Base-by-base conservation (phyloP, 2,329 filamentous ascomycete species). In the Sclerotinia sclerotiorum region DNA sequence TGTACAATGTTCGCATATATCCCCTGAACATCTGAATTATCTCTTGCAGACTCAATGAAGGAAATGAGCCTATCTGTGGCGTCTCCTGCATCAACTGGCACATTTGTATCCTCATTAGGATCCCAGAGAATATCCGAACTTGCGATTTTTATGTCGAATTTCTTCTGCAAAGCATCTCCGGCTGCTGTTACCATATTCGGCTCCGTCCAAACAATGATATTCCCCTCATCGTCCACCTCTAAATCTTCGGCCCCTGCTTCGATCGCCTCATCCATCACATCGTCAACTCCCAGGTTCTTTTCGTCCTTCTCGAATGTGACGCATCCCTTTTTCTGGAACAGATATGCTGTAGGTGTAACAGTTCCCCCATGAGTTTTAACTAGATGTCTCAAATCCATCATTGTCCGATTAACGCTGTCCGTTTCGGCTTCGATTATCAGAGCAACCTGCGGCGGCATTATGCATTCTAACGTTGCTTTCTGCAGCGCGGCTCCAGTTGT, bases 341-440 rank as follows among this genome's bases (percentile, higher is more conserved):
- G 84, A 79, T 94, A 98, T 10, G 87, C 87, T 17, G 92, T 93
- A 0, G 93, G 87, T 8, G 91, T 90, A 2, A 87, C 81, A 2
- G 83, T 86, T 6, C 90, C 95, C 24, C 89, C 90, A 63, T 84
- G 81, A 69, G 88, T 87, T 78, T 93, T 96, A 67, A 97, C 84
- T 2, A 90, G 80, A 62, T 83, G 76, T 66, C 91, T 87, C 63
- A 98, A 79, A 66, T 96, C 91, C 74, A 90, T 87, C 58, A 97
- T 79, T 10, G 89, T 87, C 44, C 92, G 87, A 52, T 84, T 83
- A 78, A 91, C 93, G 78, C 87, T 93, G 75, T 97, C 94, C 5
- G 93, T 94, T 79, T 95, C 90, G 74, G 90, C 88, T 74, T 97
- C 93, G 76, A 97, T 86, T 15, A 98, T 88, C 7, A 94, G 82